These are phyloP conservation scores for Kalanchoe fedtschenkoi DNA, from an alignment of 164 flowering plant species.

Conservation along the genomic window DNA sequence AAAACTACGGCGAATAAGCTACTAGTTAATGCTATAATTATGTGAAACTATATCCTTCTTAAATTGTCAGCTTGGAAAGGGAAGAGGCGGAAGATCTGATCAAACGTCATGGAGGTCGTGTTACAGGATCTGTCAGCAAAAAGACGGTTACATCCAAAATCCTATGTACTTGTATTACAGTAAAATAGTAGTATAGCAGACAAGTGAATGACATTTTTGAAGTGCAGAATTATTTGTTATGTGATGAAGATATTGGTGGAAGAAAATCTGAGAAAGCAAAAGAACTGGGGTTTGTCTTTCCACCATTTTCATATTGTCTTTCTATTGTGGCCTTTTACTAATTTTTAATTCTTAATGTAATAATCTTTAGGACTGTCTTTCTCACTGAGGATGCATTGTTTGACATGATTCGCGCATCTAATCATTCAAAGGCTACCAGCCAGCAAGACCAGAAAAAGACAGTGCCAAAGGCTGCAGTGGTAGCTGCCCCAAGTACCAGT, in stretches of 20 bases:
- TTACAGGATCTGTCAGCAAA: constrained; percentile 92
- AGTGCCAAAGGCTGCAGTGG: constrained; percentile 19
- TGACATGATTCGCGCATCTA: constrained; percentile 75
- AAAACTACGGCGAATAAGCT: background rate
- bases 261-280: constrained; percentile 78
- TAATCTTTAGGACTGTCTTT: constrained; percentile 47
- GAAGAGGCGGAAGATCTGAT: constrained; percentile 96
- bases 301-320: background rate
- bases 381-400: constrained; percentile 90
- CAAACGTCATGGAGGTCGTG: constrained; percentile 93
- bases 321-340: background rate
- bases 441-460: constrained; percentile 28
- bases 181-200: background rate
- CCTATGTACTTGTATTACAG: constrained; percentile 7
- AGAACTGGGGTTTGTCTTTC: constrained; percentile 72
- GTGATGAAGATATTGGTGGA: constrained; percentile 96
- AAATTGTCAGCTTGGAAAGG: constrained; percentile 71
- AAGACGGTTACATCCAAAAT: constrained; percentile 48
- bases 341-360: background rate
- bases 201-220: constrained; percentile 5
- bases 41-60: background rate
- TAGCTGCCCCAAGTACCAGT: constrained; percentile 37
- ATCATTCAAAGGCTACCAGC: constrained; percentile 25
- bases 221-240: constrained; percentile 81
- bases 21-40: background rate